phyloP scores from a whole-genome alignment of 371 early-diverging fungal genomes.

The Apophysomyces variabilis region DNA sequence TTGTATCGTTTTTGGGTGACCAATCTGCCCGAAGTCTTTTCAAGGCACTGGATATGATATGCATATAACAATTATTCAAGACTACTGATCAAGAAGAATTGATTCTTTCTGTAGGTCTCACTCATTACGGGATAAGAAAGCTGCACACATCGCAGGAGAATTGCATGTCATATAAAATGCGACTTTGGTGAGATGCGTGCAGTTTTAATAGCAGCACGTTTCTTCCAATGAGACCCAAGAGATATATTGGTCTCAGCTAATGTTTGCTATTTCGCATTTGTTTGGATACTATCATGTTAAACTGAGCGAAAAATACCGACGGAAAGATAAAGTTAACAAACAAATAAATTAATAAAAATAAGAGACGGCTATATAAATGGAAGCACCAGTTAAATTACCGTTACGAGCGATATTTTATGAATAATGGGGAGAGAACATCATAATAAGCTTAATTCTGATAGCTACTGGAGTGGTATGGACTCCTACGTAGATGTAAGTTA shows the following conservation, averaged over 20 bases:
- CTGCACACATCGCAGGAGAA: too few relatives aligned
- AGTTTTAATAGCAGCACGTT: background rate
- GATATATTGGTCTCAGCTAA: background rate
- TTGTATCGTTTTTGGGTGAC: too few relatives aligned
- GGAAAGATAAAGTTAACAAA: slow-evolving; percentile 9
- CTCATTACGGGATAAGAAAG: too few relatives aligned
- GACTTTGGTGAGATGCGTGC: too few relatives aligned
- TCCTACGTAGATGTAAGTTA: background rate
- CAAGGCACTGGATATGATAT: too few relatives aligned
- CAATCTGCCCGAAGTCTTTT: too few relatives aligned
- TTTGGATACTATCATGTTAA: background rate
- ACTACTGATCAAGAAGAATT: too few relatives aligned
- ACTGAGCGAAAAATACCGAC: background rate
- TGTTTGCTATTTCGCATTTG: background rate
- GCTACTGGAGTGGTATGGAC: background rate
- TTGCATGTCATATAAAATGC: too few relatives aligned
- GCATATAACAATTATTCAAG: too few relatives aligned
- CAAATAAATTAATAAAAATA: background rate
- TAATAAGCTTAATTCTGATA: background rate
- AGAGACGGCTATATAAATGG: background rate
- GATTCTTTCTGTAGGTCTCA: too few relatives aligned
- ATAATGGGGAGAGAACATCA: background rate
- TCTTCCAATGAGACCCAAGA: background rate
- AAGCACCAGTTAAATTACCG: background rate
- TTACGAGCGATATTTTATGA: background rate